phyloP scores from a whole-genome alignment of 1,139 yeast genomes.

The Taphrina communis region DNA sequence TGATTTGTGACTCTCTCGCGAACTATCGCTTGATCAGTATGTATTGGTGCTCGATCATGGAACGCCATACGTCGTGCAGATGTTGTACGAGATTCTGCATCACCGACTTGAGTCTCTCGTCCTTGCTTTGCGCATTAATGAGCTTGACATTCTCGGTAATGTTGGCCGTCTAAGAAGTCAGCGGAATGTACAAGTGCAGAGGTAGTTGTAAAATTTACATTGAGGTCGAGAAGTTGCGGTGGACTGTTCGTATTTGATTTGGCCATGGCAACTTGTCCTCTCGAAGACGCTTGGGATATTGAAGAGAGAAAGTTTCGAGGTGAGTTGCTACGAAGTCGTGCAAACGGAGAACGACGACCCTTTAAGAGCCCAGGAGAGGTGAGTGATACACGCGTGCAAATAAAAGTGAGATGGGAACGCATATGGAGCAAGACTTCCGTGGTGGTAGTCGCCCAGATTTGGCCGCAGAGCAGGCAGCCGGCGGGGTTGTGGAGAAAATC shows the following conservation, averaged over 20 bases:
- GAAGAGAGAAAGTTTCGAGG: no score
- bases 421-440: background rate
- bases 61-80: slow-evolving; percentile 48
- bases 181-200: background rate
- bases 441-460: background rate
- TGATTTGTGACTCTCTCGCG: slow-evolving; percentile 52
- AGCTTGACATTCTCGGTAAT: slow-evolving; percentile 51
- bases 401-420: no score
- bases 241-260: background rate
- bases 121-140: slow-evolving; percentile 50
- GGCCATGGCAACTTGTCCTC: background rate
- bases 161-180: slow-evolving; percentile 43
- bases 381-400: no score
- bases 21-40: slow-evolving; percentile 44
- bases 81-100: slow-evolving; percentile 51
- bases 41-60: no score
- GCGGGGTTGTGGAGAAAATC: slow-evolving; percentile 3
- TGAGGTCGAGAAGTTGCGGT: slow-evolving; percentile 20
- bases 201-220: background rate
- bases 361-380: no score
- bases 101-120: slow-evolving; percentile 50
- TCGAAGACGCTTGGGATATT: background rate
- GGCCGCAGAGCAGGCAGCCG: no score
- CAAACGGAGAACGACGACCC: no score
- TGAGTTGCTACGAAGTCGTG: no score